Conservation (phyloP, 306 rosid species). For the Canavalia ensiformis region DNA sequence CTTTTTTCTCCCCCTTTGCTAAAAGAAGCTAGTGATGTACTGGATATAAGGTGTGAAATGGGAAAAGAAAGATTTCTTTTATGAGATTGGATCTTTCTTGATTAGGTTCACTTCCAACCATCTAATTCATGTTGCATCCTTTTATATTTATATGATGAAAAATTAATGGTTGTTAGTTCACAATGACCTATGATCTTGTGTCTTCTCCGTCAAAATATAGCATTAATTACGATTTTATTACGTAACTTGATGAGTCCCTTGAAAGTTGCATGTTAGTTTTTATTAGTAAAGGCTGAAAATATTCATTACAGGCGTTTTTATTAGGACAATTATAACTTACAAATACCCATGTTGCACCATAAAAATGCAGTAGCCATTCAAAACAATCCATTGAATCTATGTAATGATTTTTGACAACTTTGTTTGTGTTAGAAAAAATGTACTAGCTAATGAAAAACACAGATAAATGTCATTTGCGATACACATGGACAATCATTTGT, state of each 20-base stretch:
- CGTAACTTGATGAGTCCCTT: conserved; percentile 48
- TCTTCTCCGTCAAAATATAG: conserved; percentile 8
- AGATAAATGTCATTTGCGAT: conserved; percentile 30
- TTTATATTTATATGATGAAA: conserved; percentile 49
- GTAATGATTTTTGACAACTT: conserved; percentile 41
- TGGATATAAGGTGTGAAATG: conserved; percentile 30
- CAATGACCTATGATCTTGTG: conserved; percentile 24
- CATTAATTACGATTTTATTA: conserved; percentile 28
- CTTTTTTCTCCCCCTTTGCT: conserved; percentile 47
- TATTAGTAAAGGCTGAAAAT: conserved; percentile 49
- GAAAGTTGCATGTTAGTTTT: conserved; percentile 37
- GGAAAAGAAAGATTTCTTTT: conserved; percentile 39
- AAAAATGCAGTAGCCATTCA: conserved; percentile 38
- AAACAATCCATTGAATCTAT: conserved; percentile 48
- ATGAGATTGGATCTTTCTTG: conserved; percentile 48
- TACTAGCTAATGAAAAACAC: conserved; percentile 30
- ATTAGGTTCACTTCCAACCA: conserved; percentile 45
- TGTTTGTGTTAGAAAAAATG: conserved; percentile 7
- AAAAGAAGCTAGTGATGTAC: conserved; percentile 46
- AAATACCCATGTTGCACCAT: conserved; percentile 39
- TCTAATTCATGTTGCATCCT: conserved; percentile 48
- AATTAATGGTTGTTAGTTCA: conserved; percentile 16
- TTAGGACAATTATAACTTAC: conserved; percentile 20
- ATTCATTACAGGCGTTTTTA: conserved; percentile 40
- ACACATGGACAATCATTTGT: conserved; percentile 9